Evolutionary conservation across 2,329 filamentous ascomycete genomes (phyloP), one percentile per base, ranked within the genome.

Genomic region (Chlorencoelia australis): DNA sequence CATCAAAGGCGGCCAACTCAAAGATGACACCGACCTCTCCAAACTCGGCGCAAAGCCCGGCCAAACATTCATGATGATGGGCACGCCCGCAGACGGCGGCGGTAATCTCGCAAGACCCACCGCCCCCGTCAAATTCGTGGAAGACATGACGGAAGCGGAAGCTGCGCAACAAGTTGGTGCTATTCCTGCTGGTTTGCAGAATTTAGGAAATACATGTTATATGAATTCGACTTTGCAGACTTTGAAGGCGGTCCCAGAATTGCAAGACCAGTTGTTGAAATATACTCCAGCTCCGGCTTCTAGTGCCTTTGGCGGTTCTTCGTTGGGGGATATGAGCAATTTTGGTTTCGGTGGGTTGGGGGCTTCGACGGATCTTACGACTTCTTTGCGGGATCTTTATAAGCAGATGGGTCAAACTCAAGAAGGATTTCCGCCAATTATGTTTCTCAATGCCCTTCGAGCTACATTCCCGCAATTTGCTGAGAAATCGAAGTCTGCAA

Each of bases 121-220:
- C 56, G 81, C 93, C 55, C 71, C 74, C 49, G 71, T 88, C 54
- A 91, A 83, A 61, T 98, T 98, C 53, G 64, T 94, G 45, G 91
- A 98, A 62, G 91, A 98, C 59, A 95, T 98, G 89, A 93, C 85
- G 17, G 88, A 94, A 58, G 88, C 87, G 19, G 89, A 96, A 60
- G 75, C 79, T 35, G 89, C 91, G 15, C 78, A 79, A 59, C 75
- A 82, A 56, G 81, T 80, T 41, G 87, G 85, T 40, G 88, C 88
- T 31, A 89, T 73, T 30, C 91, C 93, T 2, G 82, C 88, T 39
- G 91, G 91, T 30, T 66, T 98, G 43, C 73, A 82, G 58, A 98
- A 98, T 56, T 67, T 95, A 43, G 91, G 93, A 50, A 98, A 98
- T 62, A 98, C 93, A 4, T 98, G 91, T 67, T 98, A 98, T 59